Evolutionary conservation across 1,139 yeast genomes (phyloP).

Genomic region (Hemisphaericaspora subhashii): DNA sequence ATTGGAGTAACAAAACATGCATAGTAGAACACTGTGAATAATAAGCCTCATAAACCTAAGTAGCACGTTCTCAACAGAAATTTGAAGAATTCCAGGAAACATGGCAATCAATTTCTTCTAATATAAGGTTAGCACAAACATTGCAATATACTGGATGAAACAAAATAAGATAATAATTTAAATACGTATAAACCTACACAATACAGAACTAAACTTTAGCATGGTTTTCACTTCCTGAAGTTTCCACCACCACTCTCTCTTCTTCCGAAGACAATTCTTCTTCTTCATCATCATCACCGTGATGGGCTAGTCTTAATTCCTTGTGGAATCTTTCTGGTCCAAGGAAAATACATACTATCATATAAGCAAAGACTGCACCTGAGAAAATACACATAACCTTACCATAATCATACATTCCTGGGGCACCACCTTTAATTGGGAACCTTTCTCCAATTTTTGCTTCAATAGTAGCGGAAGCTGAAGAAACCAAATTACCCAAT

Average conservation of each 20-base stretch:
- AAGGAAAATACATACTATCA: constrained; percentile 26
- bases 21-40: too few species aligned
- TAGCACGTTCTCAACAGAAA: too few species aligned
- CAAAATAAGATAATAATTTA: too few species aligned
- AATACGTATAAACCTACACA: too few species aligned
- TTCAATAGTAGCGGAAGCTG: constrained; percentile 42
- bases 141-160: too few species aligned
- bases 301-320: constrained; percentile 12
- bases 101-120: too few species aligned
- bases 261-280: background rate
- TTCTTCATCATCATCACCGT: too few species aligned
- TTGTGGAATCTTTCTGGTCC: constrained; percentile 37
- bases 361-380: constrained; percentile 35
- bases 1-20: too few species aligned
- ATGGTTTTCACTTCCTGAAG: constrained; percentile 4
- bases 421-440: constrained; percentile 21
- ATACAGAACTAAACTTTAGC: background rate
- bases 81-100: too few species aligned
- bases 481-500: constrained; percentile 38
- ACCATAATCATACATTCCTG: constrained; percentile 32
- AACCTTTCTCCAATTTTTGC: constrained; percentile 31
- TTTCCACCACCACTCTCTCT: constrained; percentile 1
- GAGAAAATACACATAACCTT: constrained; percentile 41
- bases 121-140: too few species aligned
- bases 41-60: too few species aligned